Evolutionary conservation across 2,329 filamentous ascomycete species (phyloP).

Genomic region (Podosphaera fusca): DNA sequence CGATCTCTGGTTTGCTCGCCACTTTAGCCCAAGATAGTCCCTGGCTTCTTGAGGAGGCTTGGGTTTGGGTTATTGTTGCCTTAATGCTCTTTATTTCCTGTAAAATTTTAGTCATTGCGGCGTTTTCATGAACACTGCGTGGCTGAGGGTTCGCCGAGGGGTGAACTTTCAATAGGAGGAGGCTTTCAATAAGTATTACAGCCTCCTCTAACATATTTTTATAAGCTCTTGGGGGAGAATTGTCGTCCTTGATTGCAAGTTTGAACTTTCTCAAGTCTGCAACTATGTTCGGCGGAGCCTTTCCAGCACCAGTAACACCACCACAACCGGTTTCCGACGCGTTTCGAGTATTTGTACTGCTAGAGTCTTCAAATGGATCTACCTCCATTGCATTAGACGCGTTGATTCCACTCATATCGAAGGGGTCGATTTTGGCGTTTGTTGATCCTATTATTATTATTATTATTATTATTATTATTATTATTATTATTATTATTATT

Average conservation of each 20-base stretch:
- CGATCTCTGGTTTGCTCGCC: too few species aligned
- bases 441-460: neutral
- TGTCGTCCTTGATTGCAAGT: neutral
- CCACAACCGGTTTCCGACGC: neutral
- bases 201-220: neutral
- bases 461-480: too few species aligned
- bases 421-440: slow-evolving; percentile 19
- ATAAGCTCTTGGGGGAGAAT: neutral
- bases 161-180: neutral
- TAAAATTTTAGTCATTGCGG: neutral
- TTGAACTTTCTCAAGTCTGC: neutral
- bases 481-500: too few species aligned
- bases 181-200: neutral
- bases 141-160: neutral
- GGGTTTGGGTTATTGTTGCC: too few species aligned
- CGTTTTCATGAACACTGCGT: neutral
- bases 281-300: neutral
- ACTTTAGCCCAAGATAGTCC: too few species aligned
- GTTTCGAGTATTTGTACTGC: neutral
- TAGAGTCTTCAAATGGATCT: neutral
- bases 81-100: neutral
- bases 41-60: too few species aligned
- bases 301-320: neutral
- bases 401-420: slow-evolving; percentile 26
- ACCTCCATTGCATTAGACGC: neutral